Evolutionary conservation across 495 filamentous ascomycete species (phyloP), one percentile per base, ranked within the genome.

Genomic region (Acidiella bohemica): DNA sequence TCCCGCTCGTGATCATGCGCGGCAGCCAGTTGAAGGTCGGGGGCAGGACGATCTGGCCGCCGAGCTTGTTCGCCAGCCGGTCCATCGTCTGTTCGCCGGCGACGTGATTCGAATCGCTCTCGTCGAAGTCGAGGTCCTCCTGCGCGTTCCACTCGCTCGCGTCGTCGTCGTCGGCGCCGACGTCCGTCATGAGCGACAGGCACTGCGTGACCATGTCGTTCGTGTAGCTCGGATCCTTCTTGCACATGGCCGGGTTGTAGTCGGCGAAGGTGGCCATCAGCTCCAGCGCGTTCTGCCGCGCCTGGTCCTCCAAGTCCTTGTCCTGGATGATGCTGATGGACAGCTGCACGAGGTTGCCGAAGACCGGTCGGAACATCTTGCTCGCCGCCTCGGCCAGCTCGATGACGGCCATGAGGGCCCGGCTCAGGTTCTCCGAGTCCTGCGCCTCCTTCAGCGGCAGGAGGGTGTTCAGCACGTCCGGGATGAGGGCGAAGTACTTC

Each of bases 61-160:
- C 90, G 25, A 99, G 79, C 61, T 93, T 95, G 66, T 99, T 99
- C 26, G 92, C 90, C 30, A 99, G 69, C 34, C 92, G 74, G 55
- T 99, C 92, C 88, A 99, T 96, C 50, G 84, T 92, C 59, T 99
- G 92, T 63, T 99, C 92, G 47, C 92, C 92, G 11, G 90, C 90
- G 39, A 99, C 87, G 58, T 99, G 92, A 60, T 99, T 99, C 21
- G 81, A 70, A 58, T 99, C 92, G 51, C 85, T 96, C 59, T 99
- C 92, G 43, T 96, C 90, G 19, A 81, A 73, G 41, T 99, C 92
- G 39, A 85, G 79, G 67, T 99, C 92, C 51, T 99, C 90, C 21
- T 81, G 81, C 4, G 73, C 70, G 49, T 93, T 81, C 92, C 92
- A 99, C 50, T 95, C 92, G 10, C 73, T 66, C 5, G 88, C 92